Percentiles rank a stretch among this genome's conserved stretches.
Conservation (phyloP, 2,329 filamentous ascomycete genomes). For the Fusarium sp. region DNA sequence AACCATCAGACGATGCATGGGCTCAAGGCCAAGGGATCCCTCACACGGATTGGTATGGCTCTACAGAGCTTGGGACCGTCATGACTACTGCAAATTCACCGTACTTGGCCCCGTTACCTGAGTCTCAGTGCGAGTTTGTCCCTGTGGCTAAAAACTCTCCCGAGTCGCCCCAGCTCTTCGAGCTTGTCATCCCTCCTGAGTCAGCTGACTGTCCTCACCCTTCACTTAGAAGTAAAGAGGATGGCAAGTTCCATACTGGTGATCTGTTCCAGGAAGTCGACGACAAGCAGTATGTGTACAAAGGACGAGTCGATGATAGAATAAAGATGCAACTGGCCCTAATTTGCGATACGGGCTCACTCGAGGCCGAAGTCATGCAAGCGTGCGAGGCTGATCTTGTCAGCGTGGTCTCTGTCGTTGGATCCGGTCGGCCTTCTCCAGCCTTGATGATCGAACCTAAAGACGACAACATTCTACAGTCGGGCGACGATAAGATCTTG, state of each 20-base stretch:
- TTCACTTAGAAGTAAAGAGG: not conserved
- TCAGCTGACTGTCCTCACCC: constrained; percentile 14
- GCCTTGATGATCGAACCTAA: constrained; percentile 9
- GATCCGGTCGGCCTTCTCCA: constrained; percentile 16
- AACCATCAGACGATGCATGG: constrained; percentile 3
- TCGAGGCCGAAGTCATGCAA: constrained; percentile 20
- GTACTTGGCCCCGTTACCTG: constrained; percentile 1
- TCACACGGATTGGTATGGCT: constrained; percentile 3
- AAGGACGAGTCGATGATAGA: constrained; percentile 16
- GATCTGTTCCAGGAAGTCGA: constrained; percentile 10
- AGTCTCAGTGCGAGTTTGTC: constrained; percentile 1
- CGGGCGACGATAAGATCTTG: fast-evolving
- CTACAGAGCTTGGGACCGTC: constrained; percentile 6
- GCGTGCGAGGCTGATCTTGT: constrained; percentile 11
- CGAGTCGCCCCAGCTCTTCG: not conserved
- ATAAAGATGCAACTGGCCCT: constrained; percentile 20
- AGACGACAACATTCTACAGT: not conserved
- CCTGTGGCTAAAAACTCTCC: not conserved
- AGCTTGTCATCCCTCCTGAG: constrained; percentile 8
- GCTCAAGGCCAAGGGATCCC: constrained; percentile 1
- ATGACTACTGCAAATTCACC: not conserved
- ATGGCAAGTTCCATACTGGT: constrained; percentile 12
- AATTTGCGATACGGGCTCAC: constrained; percentile 1
- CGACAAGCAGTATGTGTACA: not conserved
- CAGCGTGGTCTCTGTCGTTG: not conserved